Evolutionary conservation across 2,329 filamentous ascomycete genomes (phyloP).

Genomic region (Venturia nashicola): DNA sequence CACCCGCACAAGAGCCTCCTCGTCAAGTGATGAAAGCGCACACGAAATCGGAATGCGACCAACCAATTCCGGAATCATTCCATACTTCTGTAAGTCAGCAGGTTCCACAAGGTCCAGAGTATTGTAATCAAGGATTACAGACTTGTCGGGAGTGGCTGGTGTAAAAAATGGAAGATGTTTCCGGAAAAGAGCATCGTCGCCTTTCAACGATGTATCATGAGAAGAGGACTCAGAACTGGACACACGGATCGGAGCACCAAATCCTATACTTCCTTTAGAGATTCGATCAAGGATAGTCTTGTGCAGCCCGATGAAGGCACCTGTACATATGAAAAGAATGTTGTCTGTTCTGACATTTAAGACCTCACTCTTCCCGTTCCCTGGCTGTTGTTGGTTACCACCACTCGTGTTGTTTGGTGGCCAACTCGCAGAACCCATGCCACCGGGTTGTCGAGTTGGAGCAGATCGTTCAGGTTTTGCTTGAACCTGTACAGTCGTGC

Average conservation of each 20-base stretch:
- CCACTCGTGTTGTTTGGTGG: conserved; percentile 10
- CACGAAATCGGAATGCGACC: conserved; percentile 89
- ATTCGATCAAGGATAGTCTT: conserved; percentile 81
- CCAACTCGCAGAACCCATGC: conserved; percentile 3
- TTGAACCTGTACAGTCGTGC: conserved; percentile 83
- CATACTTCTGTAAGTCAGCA: conserved; percentile 68
- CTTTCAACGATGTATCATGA: conserved; percentile 45
- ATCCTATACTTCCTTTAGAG: conserved; percentile 76
- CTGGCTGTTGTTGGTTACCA: conserved; percentile 15
- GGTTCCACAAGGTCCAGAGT: conserved; percentile 62
- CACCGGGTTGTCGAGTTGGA: conserved; percentile 3
- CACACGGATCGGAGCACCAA: conserved; percentile 67
- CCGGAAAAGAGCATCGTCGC: conserved; percentile 40
- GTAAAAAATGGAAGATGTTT: conserved; percentile 46
- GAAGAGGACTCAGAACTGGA: conserved; percentile 34
- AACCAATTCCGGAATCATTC: conserved; percentile 89
- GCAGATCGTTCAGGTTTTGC: conserved; percentile 58
- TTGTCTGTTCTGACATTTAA: conserved; percentile 83
- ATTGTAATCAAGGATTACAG: conserved; percentile 31
- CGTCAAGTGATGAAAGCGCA: conserved; percentile 64
- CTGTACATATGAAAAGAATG: conserved; percentile 93
- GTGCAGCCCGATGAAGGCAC: conserved; percentile 86
- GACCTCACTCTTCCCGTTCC: conserved; percentile 41
- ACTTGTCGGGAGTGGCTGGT: conserved; percentile 12
- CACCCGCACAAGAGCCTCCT: conserved; percentile 63